These are phyloP conservation scores for Neonothopanus nambi DNA, from an alignment of 1,284 basidiomycete genomes.

Conservation along the genomic window DNA sequence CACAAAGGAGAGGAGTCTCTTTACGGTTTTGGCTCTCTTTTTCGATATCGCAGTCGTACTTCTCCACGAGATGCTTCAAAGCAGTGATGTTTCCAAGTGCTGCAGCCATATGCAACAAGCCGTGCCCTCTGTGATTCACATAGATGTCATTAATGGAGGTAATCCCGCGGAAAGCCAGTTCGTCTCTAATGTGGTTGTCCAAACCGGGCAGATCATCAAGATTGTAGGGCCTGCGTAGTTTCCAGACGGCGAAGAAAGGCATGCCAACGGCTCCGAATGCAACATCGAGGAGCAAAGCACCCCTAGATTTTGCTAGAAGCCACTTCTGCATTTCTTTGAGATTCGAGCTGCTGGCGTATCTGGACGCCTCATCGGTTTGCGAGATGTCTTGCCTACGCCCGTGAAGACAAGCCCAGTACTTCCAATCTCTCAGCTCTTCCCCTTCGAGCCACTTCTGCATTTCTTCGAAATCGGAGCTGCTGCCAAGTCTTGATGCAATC, in stretches of 20 bases:
- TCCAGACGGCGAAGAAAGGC: neutral
- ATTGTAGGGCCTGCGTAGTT: slow-evolving; percentile 1
- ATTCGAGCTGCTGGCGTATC: neutral
- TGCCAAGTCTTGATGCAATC: neutral
- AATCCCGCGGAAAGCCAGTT: slow-evolving; percentile 2
- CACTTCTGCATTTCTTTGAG: neutral
- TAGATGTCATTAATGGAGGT: slow-evolving; percentile 9
- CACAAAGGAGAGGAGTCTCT: slow-evolving; percentile 10
- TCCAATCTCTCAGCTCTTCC: slow-evolving; percentile 2
- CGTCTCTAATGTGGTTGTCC: slow-evolving; percentile 8
- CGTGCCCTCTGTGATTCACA: slow-evolving; percentile 12
- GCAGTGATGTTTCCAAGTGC: neutral
- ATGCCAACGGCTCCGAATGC: slow-evolving; percentile 5
- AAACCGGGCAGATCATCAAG: neutral
- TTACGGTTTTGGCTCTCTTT: neutral
- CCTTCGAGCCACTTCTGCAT: neutral
- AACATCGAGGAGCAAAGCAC: neutral
- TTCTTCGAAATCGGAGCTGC: neutral
- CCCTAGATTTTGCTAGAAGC: neutral
- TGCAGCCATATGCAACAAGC: slow-evolving; percentile 12
- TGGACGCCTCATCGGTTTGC: neutral
- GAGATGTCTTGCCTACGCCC: slow-evolving; percentile 5
- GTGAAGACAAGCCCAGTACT: neutral
- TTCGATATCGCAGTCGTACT: slow-evolving; percentile 9
- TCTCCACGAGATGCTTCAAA: slow-evolving; percentile 8